Percentiles rank a stretch among this genome's conserved stretches.
These are phyloP conservation scores for Phialophora tarda DNA, from an alignment of 2,329 filamentous ascomycete species.

Conservation along the genomic window DNA sequence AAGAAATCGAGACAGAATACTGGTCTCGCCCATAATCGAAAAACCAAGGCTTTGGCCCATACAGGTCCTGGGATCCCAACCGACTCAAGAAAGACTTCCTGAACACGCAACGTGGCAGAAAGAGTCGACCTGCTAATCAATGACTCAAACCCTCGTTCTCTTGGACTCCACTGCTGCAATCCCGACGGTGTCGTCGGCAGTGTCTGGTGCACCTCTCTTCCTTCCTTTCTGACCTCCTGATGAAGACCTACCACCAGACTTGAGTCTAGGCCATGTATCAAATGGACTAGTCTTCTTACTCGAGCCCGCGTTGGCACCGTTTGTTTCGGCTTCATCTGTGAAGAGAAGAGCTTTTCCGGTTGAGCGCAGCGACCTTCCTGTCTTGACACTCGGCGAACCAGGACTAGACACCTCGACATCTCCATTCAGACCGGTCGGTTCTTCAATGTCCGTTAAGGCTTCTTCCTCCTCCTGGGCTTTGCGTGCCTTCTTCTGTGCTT, in stretches of 20 bases:
- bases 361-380: constrained; percentile 29
- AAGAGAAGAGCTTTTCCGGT: constrained; percentile 10
- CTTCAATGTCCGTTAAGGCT: constrained; percentile 62
- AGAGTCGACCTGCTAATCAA: neutral
- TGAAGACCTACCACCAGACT: constrained; percentile 25
- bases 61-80: constrained; percentile 8
- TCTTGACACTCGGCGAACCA: constrained; percentile 17
- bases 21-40: neutral
- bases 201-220: constrained; percentile 36
- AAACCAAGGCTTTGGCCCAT: constrained; percentile 16
- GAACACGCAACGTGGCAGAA: neutral
- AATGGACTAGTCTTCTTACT: constrained; percentile 37
- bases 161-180: constrained; percentile 16
- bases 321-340: constrained; percentile 2
- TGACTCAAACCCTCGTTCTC: constrained; percentile 20
- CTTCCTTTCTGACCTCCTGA: constrained; percentile 25
- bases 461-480: constrained; percentile 57
- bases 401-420: constrained; percentile 14
- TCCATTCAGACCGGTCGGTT: constrained; percentile 33
- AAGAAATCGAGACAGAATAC: constrained; percentile 1
- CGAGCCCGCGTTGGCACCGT: constrained; percentile 4
- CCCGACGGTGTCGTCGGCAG: constrained; percentile 16
- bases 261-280: constrained; percentile 40
- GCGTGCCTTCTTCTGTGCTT: constrained; percentile 50
- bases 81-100: constrained; percentile 4